A percentile compares a stretch with the other conserved stretches of the same genome.
Evolutionary conservation across 768 basidiomycete genomes (phyloP).

Genomic region (Tulasnella sp.): DNA sequence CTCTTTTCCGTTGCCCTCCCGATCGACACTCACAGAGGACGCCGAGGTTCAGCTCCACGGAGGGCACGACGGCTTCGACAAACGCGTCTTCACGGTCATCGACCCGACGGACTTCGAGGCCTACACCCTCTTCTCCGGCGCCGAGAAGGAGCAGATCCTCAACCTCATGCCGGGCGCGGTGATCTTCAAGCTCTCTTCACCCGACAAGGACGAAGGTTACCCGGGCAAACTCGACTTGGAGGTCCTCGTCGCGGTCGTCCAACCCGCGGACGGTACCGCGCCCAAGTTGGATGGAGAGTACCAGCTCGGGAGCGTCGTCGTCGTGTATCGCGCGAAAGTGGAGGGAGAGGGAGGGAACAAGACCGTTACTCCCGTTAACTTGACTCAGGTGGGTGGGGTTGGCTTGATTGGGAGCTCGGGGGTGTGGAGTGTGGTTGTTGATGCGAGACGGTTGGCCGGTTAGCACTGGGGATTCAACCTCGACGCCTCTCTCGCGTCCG

Average conservation of each 20-base stretch:
- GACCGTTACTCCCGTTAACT: slow-evolving; percentile 56
- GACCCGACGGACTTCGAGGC: slow-evolving; percentile 17
- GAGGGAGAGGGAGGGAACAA: slow-evolving; percentile 27
- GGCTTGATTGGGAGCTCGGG: not conserved
- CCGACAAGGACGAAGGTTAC: slow-evolving; percentile 62
- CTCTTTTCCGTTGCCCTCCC: not conserved
- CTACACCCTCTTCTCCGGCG: slow-evolving; percentile 39
- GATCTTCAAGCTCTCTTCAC: slow-evolving; percentile 46
- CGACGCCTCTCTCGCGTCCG: slow-evolving; percentile 43
- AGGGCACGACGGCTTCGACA: slow-evolving; percentile 55
- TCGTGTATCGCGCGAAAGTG: slow-evolving; percentile 63
- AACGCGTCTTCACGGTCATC: slow-evolving; percentile 40
- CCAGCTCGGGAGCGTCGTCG: slow-evolving; percentile 50
- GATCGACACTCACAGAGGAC: slow-evolving; percentile 14
- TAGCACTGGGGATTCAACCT: slow-evolving; percentile 81
- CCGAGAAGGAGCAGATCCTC: slow-evolving; percentile 39
- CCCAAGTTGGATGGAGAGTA: slow-evolving; percentile 24
- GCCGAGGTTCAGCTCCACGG: slow-evolving; percentile 56
- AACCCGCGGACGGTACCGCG: slow-evolving; percentile 25
- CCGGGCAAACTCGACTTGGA: slow-evolving; percentile 52
- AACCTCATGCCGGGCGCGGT: slow-evolving; percentile 29
- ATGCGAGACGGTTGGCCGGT: not conserved
- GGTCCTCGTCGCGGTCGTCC: slow-evolving; percentile 39
- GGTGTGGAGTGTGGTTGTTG: not conserved
- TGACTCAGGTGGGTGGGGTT: slow-evolving; percentile 49